Percentiles rank a stretch among this genome's conserved stretches.
phyloP scores from a whole-genome alignment of 2,329 filamentous ascomycete genomes.

The Setomelanomma holmii region DNA sequence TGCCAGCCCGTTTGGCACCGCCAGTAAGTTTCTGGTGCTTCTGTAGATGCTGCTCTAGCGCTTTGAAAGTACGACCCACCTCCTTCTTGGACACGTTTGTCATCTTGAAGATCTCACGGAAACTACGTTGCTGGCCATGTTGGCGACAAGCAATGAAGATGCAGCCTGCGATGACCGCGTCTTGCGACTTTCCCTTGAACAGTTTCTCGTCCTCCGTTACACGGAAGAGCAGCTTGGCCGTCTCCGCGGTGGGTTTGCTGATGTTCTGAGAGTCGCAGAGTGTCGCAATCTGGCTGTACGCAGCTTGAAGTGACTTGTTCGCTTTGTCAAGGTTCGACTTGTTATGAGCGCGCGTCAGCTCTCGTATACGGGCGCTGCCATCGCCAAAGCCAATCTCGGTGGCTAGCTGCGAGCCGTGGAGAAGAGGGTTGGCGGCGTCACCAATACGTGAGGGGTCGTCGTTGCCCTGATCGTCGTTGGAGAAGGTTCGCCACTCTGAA shows the following conservation, averaged over 20 bases:
- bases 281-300: slow-evolving; percentile 85
- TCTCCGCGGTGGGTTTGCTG: slow-evolving; percentile 80
- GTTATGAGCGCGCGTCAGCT: slow-evolving; percentile 84
- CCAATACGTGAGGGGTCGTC: slow-evolving; percentile 98
- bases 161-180: slow-evolving; percentile 92
- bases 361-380: slow-evolving; percentile 71
- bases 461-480: slow-evolving; percentile 95
- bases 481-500: slow-evolving; percentile 98
- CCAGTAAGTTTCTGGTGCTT: slow-evolving; percentile 58
- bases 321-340: slow-evolving; percentile 81
- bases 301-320: slow-evolving; percentile 80
- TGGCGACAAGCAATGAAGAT: slow-evolving; percentile 98
- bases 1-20: slow-evolving; percentile 33
- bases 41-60: slow-evolving; percentile 85
- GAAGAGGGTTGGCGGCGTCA: slow-evolving; percentile 86
- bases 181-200: slow-evolving; percentile 94
- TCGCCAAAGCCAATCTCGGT: slow-evolving; percentile 88
- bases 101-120: slow-evolving; percentile 91
- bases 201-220: slow-evolving; percentile 89
- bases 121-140: slow-evolving; percentile 84
- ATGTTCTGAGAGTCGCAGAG: slow-evolving; percentile 75
- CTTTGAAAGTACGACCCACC: slow-evolving; percentile 93
- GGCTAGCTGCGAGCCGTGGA: slow-evolving; percentile 88
- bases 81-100: slow-evolving; percentile 97
- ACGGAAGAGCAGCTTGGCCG: slow-evolving; percentile 95